Evolutionary conservation across 179 eudicot species (phyloP).

Genomic region (Gypsophila paniculata): DNA sequence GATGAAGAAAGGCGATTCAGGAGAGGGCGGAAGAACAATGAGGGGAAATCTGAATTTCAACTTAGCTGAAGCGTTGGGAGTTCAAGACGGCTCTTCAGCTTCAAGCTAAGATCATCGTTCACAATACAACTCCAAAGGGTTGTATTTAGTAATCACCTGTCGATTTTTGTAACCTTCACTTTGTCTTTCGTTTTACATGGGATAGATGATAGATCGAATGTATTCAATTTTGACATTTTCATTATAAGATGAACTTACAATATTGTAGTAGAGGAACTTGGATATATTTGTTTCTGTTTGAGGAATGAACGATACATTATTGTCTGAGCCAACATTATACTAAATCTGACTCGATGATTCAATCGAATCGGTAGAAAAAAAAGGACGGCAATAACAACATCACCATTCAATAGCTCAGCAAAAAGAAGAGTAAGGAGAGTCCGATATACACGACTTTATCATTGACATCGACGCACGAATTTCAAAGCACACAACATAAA

Average conservation of each 20-base stretch:
- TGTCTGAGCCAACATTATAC: slow-evolving; percentile 12
- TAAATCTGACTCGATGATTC: no score
- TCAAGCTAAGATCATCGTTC: slow-evolving; percentile 21
- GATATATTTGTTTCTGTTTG: neutral
- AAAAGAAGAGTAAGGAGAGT: no score
- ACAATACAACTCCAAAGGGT: slow-evolving; percentile 20
- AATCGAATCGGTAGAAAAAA: no score
- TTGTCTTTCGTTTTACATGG: slow-evolving; percentile 15
- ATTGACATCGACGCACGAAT: no score
- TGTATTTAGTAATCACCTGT: neutral
- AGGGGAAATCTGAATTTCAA: slow-evolving; percentile 79
- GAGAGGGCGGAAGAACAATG: slow-evolving; percentile 69
- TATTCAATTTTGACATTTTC: slow-evolving; percentile 16
- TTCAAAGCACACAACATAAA: no score
- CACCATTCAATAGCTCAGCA: no score
- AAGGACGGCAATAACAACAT: no score
- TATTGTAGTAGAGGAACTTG: slow-evolving; percentile 13
- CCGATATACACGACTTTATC: no score
- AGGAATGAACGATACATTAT: neutral
- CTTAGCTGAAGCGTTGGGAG: slow-evolving; percentile 78
- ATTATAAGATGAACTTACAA: neutral
- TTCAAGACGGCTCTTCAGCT: slow-evolving; percentile 25
- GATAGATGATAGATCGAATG: slow-evolving; percentile 9
- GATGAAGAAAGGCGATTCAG: slow-evolving; percentile 79
- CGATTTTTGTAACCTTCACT: slow-evolving; percentile 15